Percentiles rank a stretch among this genome's conserved stretches.
phyloP scores from a whole-genome alignment of 257 asterid species.

The Haberlea rhodopensis region DNA sequence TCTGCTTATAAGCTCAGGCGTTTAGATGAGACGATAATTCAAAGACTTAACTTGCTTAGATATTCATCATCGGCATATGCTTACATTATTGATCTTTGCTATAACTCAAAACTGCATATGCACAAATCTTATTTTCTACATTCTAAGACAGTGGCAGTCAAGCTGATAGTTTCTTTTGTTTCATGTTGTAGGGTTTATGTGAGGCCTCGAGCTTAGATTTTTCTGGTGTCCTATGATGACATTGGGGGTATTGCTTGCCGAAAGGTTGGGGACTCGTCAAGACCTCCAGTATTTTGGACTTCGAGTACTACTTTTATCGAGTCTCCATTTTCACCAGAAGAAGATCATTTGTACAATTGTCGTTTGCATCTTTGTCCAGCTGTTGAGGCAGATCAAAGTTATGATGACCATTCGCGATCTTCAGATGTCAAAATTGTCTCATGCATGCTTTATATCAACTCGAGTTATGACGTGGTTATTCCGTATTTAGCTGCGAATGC shows the following conservation, averaged over 20 bases:
- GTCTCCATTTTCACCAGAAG: conserved; percentile 68
- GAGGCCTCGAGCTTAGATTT: conserved; percentile 74
- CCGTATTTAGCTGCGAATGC: conserved; percentile 53
- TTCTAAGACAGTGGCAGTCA: not conserved
- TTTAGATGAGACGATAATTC: too few species aligned
- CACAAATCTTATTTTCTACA: not conserved
- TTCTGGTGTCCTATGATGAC: conserved; percentile 74
- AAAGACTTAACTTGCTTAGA: not conserved
- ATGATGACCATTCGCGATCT: conserved; percentile 27
- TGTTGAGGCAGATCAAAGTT: conserved; percentile 34
- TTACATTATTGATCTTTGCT: not conserved
- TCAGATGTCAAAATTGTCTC: conserved; percentile 41
- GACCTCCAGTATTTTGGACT: conserved; percentile 77
- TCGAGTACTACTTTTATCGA: conserved; percentile 46
- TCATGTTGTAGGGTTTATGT: conserved; percentile 63
- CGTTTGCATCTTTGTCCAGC: conserved; percentile 63
- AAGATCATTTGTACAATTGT: conserved; percentile 48
- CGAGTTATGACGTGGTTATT: conserved; percentile 74
- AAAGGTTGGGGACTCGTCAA: conserved; percentile 59
- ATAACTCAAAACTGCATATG: not conserved
- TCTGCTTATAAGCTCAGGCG: too few species aligned
- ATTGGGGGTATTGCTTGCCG: conserved; percentile 88
- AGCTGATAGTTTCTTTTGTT: conserved; percentile 19
- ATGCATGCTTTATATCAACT: conserved; percentile 61
- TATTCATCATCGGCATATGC: not conserved